A percentile compares a stretch with the other conserved stretches of the same genome.
Evolutionary conservation across 169 alveolate genomes (phyloP).

Genomic region (Plasmodium vivax): DNA sequence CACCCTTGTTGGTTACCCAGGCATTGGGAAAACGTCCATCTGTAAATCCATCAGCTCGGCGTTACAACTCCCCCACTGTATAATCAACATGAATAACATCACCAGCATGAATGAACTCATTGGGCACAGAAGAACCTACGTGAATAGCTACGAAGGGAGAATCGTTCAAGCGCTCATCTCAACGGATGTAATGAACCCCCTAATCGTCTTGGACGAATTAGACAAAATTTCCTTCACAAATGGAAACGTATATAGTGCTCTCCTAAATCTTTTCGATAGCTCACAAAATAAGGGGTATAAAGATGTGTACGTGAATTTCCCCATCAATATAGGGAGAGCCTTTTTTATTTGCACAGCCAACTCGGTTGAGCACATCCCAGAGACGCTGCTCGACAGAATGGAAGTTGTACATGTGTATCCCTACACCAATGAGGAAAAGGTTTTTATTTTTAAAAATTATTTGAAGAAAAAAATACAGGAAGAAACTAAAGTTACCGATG

Average conservation of each 20-base stretch:
- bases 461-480: slow-evolving; percentile 87
- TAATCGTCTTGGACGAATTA: slow-evolving; percentile 93
- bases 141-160: slow-evolving; percentile 97
- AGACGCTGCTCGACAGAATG: slow-evolving; percentile 94
- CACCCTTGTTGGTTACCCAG: slow-evolving; percentile 97
- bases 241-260: slow-evolving; percentile 89
- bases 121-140: slow-evolving; percentile 96
- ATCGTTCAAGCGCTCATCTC: slow-evolving; percentile 86
- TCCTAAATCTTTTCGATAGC: slow-evolving; percentile 94
- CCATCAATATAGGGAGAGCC: slow-evolving; percentile 91
- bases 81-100: slow-evolving; percentile 92
- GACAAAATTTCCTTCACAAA: slow-evolving; percentile 90
- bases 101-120: slow-evolving; percentile 94
- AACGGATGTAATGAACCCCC: slow-evolving; percentile 90
- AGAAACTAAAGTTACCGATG: slow-evolving; percentile 85
- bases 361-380: slow-evolving; percentile 92
- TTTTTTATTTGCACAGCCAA: slow-evolving; percentile 96
- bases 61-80: slow-evolving; percentile 89
- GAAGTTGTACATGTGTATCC: slow-evolving; percentile 94
- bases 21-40: slow-evolving; percentile 96
- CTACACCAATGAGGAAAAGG: slow-evolving; percentile 91
- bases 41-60: slow-evolving; percentile 92
- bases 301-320: slow-evolving; percentile 83
- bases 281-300: slow-evolving; percentile 87
- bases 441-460: slow-evolving; percentile 88